Evolutionary conservation across 2,329 filamentous ascomycete genomes (phyloP).

Genomic region (Apiospora sp.): DNA sequence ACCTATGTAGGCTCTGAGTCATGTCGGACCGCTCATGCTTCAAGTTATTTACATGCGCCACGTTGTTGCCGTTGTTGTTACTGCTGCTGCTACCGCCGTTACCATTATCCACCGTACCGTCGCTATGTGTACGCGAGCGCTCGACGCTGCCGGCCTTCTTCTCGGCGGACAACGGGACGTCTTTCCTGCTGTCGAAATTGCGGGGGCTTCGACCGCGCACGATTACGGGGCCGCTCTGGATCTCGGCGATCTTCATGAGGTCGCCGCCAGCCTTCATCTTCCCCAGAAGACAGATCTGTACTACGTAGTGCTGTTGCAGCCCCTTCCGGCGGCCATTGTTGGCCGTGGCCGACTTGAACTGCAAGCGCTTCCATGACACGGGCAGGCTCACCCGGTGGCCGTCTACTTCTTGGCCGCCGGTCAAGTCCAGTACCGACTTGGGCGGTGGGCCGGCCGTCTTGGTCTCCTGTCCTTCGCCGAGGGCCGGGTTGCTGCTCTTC

Average conservation of each 20-base stretch:
- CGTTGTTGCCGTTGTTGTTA: background rate
- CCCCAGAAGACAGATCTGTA: conserved; percentile 83
- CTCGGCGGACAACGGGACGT: conserved; percentile 56
- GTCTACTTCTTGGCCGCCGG: conserved; percentile 66
- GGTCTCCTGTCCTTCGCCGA: conserved; percentile 51
- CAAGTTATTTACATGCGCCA: conserved; percentile 33
- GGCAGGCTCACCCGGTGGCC: conserved; percentile 77
- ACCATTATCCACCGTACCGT: conserved; percentile 29
- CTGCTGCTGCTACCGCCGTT: background rate
- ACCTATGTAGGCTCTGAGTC: conserved; percentile 34
- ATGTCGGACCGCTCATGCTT: conserved; percentile 43
- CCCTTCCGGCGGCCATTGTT: conserved; percentile 96
- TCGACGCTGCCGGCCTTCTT: conserved; percentile 56
- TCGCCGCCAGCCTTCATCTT: conserved; percentile 73
- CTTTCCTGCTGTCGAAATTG: conserved; percentile 89
- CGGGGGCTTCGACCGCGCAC: conserved; percentile 90
- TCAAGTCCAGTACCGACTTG: conserved; percentile 61
- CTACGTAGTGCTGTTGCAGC: conserved; percentile 92
- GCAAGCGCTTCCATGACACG: conserved; percentile 90
- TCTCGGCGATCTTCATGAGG: conserved; percentile 78
- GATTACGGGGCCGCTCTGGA: conserved; percentile 92
- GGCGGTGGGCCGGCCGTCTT: conserved; percentile 61
- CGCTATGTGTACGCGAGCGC: conserved; percentile 51
- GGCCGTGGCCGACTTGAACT: conserved; percentile 95
- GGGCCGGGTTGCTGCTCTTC: conserved; percentile 75